Evolutionary conservation across 495 filamentous ascomycete species (phyloP).

Genomic region (Cercophora samala): DNA sequence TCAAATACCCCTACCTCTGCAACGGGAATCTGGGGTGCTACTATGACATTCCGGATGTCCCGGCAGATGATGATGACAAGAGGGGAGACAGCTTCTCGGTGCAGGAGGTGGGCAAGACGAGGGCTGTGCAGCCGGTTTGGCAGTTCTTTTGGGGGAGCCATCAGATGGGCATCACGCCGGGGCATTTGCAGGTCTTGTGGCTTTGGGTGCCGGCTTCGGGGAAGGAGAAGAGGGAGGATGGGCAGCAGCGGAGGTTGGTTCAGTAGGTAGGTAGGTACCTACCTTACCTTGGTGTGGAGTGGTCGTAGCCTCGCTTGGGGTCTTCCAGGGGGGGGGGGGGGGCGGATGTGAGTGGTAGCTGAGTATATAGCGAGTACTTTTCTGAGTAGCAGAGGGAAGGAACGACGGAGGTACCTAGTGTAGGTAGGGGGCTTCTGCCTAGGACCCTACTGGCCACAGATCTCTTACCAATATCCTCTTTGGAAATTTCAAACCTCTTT

Average conservation of each 20-base stretch:
- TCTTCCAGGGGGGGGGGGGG: too few species aligned
- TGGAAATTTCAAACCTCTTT: not conserved
- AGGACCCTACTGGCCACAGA: not conserved
- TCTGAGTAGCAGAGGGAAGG: not conserved
- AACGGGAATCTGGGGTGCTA: constrained; percentile 34
- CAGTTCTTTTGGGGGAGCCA: constrained; percentile 34
- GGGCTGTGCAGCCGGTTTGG: constrained; percentile 28
- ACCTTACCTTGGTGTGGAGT: too few species aligned
- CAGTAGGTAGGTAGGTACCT: not conserved
- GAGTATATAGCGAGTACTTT: not conserved
- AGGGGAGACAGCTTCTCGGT: not conserved
- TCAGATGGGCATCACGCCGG: constrained; percentile 29
- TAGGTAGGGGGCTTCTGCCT: not conserved
- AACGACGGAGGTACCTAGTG: not conserved
- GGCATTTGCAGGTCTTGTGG: constrained; percentile 33
- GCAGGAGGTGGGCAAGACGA: not conserved
- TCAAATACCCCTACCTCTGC: constrained; percentile 35
- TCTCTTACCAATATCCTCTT: not conserved
- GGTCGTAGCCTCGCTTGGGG: too few species aligned
- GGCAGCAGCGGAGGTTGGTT: not conserved
- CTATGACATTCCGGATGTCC: constrained; percentile 30
- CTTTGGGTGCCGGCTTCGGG: constrained; percentile 26
- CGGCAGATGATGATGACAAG: constrained; percentile 1
- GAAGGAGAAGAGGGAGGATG: not conserved
- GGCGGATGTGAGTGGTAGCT: not conserved